phyloP scores from a whole-genome alignment of 495 filamentous ascomycete genomes.

The Margaritispora aquatica region DNA sequence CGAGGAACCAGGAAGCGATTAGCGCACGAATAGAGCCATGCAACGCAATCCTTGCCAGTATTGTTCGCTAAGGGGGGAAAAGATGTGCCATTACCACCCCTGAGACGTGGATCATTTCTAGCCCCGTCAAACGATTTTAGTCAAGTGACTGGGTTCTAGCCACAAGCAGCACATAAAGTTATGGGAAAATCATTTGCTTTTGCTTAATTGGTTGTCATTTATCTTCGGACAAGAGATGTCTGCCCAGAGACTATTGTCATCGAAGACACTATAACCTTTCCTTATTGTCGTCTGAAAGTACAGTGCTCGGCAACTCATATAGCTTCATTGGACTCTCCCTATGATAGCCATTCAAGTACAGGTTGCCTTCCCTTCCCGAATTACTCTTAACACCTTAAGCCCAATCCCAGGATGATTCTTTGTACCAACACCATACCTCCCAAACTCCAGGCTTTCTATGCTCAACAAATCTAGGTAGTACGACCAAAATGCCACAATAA shows the following conservation, averaged over 20 bases:
- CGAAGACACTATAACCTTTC: too few relatives aligned
- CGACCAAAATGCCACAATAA: background rate
- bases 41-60: background rate
- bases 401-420: background rate
- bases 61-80: background rate
- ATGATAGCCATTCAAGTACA: too few relatives aligned
- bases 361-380: background rate
- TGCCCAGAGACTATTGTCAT: too few relatives aligned
- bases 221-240: too few relatives aligned
- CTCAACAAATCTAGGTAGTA: background rate
- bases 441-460: background rate
- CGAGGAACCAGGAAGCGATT: slow-evolving; percentile 5
- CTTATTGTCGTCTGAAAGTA: too few relatives aligned
- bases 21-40: slow-evolving; percentile 2
- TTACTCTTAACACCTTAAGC: background rate
- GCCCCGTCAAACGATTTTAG: background rate
- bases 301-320: too few relatives aligned
- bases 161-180: too few relatives aligned
- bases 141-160: background rate
- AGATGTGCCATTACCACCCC: background rate
- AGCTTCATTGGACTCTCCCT: too few relatives aligned
- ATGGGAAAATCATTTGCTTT: background rate
- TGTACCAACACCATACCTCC: background rate
- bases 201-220: too few relatives aligned
- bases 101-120: background rate